Conservation (phyloP, 371 early-diverging fungal species). For the Umbelopsis sp. region DNA sequence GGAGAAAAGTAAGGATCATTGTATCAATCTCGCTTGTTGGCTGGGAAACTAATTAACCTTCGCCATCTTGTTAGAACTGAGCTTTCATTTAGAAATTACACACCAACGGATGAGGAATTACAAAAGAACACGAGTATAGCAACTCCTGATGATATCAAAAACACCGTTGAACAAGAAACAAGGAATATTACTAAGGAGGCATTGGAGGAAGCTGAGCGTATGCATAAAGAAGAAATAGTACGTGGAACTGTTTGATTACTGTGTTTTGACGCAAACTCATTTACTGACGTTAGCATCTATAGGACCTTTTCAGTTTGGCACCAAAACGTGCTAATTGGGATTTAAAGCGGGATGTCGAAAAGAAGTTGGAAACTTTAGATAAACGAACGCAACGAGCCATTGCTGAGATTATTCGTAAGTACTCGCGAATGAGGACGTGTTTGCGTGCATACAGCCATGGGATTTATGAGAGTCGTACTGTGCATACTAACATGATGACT, state of each 20-base stretch:
- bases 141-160: constrained; percentile 48
- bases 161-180: constrained; percentile 63
- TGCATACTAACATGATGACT: not conserved
- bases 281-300: constrained; percentile 14
- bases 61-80: constrained; percentile 21
- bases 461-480: not conserved
- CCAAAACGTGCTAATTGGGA: constrained; percentile 92
- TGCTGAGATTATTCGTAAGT: constrained; percentile 75
- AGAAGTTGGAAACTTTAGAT: constrained; percentile 74
- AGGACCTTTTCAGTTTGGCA: constrained; percentile 81
- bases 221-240: constrained; percentile 73
- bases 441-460: not conserved
- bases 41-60: not conserved
- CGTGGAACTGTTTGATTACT: constrained; percentile 20
- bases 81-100: constrained; percentile 64
- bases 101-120: constrained; percentile 55
- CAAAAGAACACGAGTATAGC: constrained; percentile 50
- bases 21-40: not conserved
- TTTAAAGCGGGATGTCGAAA: constrained; percentile 83
- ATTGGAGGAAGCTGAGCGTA: constrained; percentile 61
- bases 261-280: not conserved
- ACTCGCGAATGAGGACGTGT: not conserved
- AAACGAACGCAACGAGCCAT: constrained; percentile 73
- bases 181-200: constrained; percentile 62
- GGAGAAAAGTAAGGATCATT: constrained; percentile 27